Evolutionary conservation across 257 asterid species (phyloP).

Genomic region (Ilex aquifolium): DNA sequence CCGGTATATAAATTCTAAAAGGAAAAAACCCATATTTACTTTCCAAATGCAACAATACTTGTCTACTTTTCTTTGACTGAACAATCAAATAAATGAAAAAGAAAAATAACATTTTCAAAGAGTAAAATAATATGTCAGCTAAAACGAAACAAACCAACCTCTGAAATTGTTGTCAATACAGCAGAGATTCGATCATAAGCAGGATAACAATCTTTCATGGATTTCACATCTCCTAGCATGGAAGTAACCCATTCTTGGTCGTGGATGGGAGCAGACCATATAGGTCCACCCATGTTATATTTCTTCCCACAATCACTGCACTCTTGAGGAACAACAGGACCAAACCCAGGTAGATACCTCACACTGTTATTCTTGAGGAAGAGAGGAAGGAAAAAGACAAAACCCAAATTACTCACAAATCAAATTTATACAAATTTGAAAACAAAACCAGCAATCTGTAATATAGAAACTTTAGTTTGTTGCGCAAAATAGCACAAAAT

Average conservation of each 20-base stretch:
- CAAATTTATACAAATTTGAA: neutral
- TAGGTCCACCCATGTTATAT: conserved; percentile 97
- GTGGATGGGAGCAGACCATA: conserved; percentile 98
- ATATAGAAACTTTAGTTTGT: no score
- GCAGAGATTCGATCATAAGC: conserved; percentile 80
- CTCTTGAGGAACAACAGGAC: conserved; percentile 79
- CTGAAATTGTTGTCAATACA: conserved; percentile 84
- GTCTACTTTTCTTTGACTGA: no score
- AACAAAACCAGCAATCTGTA: neutral
- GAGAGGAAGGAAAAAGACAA: neutral
- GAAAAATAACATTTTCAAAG: neutral
- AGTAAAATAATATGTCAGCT: neutral
- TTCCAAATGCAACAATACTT: no score
- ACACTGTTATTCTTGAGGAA: conserved; percentile 60
- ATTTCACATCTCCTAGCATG: conserved; percentile 63
- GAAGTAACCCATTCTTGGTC: conserved; percentile 89
- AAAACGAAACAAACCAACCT: conserved; percentile 40
- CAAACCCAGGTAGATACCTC: conserved; percentile 89
- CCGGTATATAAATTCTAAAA: no score
- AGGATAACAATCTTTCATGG: conserved; percentile 67
- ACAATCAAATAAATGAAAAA: no score
- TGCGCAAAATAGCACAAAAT: no score
- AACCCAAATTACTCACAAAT: neutral
- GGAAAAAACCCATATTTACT: no score
- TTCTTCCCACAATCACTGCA: conserved; percentile 94